Evolutionary conservation across 1,139 yeast genomes (phyloP), one percentile per base, ranked within the genome.

Genomic region (Pichia sp.): DNA sequence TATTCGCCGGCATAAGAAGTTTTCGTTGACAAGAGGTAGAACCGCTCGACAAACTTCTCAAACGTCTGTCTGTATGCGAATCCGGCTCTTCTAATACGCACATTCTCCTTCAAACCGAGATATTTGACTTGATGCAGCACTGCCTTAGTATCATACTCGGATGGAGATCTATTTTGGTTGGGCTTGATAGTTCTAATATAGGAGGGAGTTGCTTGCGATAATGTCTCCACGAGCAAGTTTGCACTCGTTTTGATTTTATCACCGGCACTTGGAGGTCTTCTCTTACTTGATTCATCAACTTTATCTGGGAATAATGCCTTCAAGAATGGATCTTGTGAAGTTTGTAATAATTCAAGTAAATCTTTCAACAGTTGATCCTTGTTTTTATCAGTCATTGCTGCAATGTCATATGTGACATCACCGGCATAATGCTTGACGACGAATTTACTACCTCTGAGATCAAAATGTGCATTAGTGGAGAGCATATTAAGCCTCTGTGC

Each of bases 1-100:
- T 84, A 93, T 50, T 93, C 98, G 59, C 99, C 98, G 4, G 98
- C 99, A 62, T 93, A 93, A 5, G 96, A 93, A 24, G 97, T 88
- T 48, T 78, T 74, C 3, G 88, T 76, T 1, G 97, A 87, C 36
- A 93, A 67, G 38, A 93, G 63, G 58, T 86, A 91, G 58, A 93
- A 93, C 53, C 98, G 70, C 62, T 93, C 96, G n/a, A 87, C 96
- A 57, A 93, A 93, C 59, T 88, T 87, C 40, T 91, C 97, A 62
- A 88, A 93, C 0, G 96, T 85, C 46, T 94, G 95, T 63, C 99
- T 80, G 55, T 88, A 91, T 2, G 99, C 98, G 62, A 93, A 93
- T 34, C 99, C 99, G 0, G 99, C 98, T 66, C 98, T 82, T 66
- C 98, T 77, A 49, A 93, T 93, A 47, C 98, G 76, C 31, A 93